phyloP scores from a whole-genome alignment of 164 flowering plant species.

The Cinnamomum micranthum region DNA sequence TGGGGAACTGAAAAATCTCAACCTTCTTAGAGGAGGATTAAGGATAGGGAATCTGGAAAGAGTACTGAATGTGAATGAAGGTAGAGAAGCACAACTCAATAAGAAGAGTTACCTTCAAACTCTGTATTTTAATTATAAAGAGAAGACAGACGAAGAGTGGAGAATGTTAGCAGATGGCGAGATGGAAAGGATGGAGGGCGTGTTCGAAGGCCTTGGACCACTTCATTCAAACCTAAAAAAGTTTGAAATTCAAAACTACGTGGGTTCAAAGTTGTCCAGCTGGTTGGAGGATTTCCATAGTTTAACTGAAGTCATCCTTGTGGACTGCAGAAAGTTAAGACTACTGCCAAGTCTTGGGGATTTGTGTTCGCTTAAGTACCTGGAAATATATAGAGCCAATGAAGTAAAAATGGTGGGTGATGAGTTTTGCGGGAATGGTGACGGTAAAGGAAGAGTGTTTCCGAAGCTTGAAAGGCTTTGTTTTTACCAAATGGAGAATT shows the following conservation, averaged over 20 bases:
- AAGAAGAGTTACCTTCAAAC: background rate
- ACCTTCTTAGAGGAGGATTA: background rate
- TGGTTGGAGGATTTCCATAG: background rate
- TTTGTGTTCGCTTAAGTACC: background rate
- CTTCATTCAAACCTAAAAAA: background rate
- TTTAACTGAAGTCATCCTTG: background rate
- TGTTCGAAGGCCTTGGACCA: constrained; percentile 3
- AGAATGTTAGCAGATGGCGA: background rate
- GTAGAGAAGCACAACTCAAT: background rate
- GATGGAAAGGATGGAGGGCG: background rate
- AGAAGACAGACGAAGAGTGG: too few relatives aligned
- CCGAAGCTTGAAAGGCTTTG: background rate
- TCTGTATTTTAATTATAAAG: background rate
- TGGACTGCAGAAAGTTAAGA: background rate
- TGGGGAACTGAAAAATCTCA: background rate
- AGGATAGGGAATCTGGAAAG: background rate
- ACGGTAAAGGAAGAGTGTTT: background rate
- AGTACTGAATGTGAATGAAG: background rate
- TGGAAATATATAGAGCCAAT: background rate
- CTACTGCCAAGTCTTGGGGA: background rate
- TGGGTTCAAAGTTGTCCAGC: background rate
- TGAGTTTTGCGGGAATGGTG: background rate
- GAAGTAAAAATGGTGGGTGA: background rate
- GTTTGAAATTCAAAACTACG: background rate
- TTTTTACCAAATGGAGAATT: background rate